These are phyloP conservation scores for Lasiodiplodia gonubiensis DNA, from an alignment of 2,329 filamentous ascomycete genomes.

Conservation along the genomic window DNA sequence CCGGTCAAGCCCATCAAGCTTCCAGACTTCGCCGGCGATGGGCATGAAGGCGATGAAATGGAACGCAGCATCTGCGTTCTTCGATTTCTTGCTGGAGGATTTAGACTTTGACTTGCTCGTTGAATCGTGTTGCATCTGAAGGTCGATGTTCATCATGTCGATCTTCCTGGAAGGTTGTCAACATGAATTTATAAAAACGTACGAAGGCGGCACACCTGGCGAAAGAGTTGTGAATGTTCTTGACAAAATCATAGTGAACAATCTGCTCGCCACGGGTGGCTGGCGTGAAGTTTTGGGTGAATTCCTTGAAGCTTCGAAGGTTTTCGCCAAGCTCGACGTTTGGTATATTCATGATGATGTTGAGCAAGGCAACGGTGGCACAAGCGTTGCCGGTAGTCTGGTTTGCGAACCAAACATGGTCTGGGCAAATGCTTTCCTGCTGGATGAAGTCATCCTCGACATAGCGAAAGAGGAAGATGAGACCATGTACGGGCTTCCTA, in stretches of 20 bases:
- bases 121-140: conserved; percentile 60
- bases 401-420: conserved; percentile 89
- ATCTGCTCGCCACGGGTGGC: conserved; percentile 77
- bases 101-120: conserved; percentile 28
- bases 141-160: conserved; percentile 73
- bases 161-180: conserved; percentile 62
- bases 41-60: conserved; percentile 93
- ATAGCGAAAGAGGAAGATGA: conserved; percentile 88
- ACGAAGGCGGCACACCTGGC: conserved; percentile 59
- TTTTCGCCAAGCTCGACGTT: conserved; percentile 71
- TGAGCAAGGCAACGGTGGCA: conserved; percentile 89
- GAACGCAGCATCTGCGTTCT: conserved; percentile 65
- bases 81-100: conserved; percentile 15
- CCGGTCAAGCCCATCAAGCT: conserved; percentile 81
- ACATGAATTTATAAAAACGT: background rate
- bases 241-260: conserved; percentile 75
- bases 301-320: conserved; percentile 73
- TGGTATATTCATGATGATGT: conserved; percentile 86
- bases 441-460: conserved; percentile 58
- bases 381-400: conserved; percentile 88
- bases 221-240: conserved; percentile 86
- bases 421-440: conserved; percentile 62
- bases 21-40: conserved; percentile 76
- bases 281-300: conserved; percentile 71
- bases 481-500: conserved; percentile 76